These are phyloP conservation scores for Metschnikowia drakensbergensis DNA, from an alignment of 805 yeast genomes.

Conservation along the genomic window DNA sequence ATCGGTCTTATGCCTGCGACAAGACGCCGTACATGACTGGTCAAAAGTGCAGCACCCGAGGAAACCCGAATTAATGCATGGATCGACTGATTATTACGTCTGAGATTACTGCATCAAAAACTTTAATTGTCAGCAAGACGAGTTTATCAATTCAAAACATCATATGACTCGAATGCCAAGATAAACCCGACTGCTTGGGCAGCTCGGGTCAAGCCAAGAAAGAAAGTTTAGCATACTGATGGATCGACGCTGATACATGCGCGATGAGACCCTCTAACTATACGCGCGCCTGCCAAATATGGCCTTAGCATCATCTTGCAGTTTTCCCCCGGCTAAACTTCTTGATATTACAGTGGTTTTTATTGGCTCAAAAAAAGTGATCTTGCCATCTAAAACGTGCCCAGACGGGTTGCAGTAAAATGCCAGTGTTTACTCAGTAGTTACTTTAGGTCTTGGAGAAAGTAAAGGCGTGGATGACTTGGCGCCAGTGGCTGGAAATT, in stretches of 20 bases:
- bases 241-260: not conserved
- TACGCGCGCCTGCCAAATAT: not conserved
- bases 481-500: too few relatives aligned
- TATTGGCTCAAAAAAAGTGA: conserved; percentile 21
- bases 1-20: not conserved
- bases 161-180: not conserved
- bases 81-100: not conserved
- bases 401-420: conserved; percentile 23
- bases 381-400: conserved; percentile 23
- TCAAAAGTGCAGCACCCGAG: not conserved
- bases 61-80: not conserved
- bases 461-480: too few relatives aligned
- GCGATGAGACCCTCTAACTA: not conserved
- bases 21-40: not conserved
- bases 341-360: conserved; percentile 7
- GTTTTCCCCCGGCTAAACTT: conserved; percentile 15
- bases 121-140: not conserved
- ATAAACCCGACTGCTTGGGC: too few relatives aligned
- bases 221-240: not conserved
- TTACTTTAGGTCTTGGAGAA: too few relatives aligned
- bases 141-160: not conserved
- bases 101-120: not conserved
- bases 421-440: conserved; percentile 13
- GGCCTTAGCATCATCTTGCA: not conserved
- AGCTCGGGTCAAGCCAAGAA: too few relatives aligned